Conservation (phyloP, 768 basidiomycete genomes). For the Infundibulicybe gibba region DNA sequence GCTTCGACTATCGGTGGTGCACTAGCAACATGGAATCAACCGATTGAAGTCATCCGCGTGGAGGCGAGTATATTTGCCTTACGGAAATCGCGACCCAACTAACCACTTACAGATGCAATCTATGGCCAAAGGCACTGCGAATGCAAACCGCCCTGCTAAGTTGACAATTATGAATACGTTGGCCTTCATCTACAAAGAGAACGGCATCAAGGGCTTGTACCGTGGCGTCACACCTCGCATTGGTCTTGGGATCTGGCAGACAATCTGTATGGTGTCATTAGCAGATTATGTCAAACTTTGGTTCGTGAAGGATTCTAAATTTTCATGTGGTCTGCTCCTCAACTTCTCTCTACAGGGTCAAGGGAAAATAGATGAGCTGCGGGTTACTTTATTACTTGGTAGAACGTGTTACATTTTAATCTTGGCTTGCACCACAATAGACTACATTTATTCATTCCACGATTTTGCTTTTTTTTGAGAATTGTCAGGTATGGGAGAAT, state of each 20-base stretch:
- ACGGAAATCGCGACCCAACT: neutral
- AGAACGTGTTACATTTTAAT: too few relatives aligned
- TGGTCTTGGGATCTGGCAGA: slow-evolving; percentile 95
- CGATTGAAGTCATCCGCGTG: slow-evolving; percentile 95
- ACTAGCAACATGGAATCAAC: slow-evolving; percentile 98
- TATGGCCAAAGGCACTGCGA: slow-evolving; percentile 81
- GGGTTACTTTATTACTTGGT: too few relatives aligned
- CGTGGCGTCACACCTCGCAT: slow-evolving; percentile 97
- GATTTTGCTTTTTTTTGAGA: too few relatives aligned
- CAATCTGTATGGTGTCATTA: slow-evolving; percentile 98
- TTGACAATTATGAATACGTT: slow-evolving; percentile 90
- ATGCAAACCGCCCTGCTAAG: slow-evolving; percentile 83
- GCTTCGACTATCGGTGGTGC: slow-evolving; percentile 91
- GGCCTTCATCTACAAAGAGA: slow-evolving; percentile 93
- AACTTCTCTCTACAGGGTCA: slow-evolving; percentile 41
- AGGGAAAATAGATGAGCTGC: slow-evolving; percentile 27
- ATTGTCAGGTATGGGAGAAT: too few relatives aligned
- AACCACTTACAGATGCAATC: slow-evolving; percentile 86
- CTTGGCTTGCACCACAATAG: too few relatives aligned
- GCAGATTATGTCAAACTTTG: slow-evolving; percentile 94
- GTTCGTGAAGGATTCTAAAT: slow-evolving; percentile 31
- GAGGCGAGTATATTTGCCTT: slow-evolving; percentile 50
- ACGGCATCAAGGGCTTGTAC: slow-evolving; percentile 95
- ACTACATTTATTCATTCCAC: too few relatives aligned
- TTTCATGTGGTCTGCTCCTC: neutral